phyloP scores from a whole-genome alignment of 2,329 filamentous ascomycete species.

The Penicillium sclerotigenum region DNA sequence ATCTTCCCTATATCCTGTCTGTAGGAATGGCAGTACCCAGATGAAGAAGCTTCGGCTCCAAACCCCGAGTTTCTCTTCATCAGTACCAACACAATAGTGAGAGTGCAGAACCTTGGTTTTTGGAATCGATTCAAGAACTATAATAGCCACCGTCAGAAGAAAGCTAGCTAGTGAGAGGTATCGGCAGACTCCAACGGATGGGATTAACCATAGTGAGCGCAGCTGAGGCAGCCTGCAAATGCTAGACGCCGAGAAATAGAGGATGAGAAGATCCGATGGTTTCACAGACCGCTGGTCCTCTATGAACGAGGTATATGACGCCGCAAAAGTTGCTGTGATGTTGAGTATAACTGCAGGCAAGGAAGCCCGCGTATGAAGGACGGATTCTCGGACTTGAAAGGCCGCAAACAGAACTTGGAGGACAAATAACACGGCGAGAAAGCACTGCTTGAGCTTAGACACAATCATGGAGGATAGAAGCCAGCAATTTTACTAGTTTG shows the following conservation, averaged over 20 bases:
- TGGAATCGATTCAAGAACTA: neutral
- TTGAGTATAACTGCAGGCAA: neutral
- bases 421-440: neutral
- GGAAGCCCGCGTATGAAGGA: neutral
- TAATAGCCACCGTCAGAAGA: neutral
- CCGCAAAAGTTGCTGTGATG: neutral
- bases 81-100: neutral
- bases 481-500: neutral
- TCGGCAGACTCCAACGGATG: neutral
- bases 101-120: neutral
- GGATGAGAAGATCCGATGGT: conserved; percentile 5
- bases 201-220: conserved; percentile 5
- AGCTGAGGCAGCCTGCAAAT: conserved; percentile 1
- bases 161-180: neutral
- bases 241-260: conserved; percentile 6
- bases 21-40: neutral
- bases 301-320: neutral
- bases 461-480: neutral
- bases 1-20: neutral
- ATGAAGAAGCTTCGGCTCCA: neutral
- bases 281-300: conserved; percentile 1
- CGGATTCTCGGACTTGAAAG: neutral
- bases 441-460: neutral
- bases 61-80: neutral
- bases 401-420: neutral